Evolutionary conservation across 2,329 filamentous ascomycete genomes (phyloP).

Genomic region (Neophaeococcomyces aloes): DNA sequence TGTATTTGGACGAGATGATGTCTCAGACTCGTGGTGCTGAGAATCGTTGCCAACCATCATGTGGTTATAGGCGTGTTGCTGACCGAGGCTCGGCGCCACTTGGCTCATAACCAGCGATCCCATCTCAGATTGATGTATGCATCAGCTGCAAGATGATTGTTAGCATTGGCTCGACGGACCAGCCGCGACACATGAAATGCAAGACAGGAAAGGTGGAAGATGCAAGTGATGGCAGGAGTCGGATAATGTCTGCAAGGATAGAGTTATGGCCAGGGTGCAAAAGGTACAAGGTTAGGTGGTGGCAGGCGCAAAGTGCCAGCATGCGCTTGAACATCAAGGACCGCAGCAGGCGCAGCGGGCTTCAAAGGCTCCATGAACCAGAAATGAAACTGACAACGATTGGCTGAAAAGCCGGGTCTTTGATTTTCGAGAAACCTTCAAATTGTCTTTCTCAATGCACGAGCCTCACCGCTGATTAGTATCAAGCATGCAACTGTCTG

Average conservation of each 20-base stretch:
- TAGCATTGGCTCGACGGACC: constrained; percentile 8
- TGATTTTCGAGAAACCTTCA: too few species aligned
- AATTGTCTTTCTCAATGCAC: too few species aligned
- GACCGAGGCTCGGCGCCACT: constrained; percentile 60
- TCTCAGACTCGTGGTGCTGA: constrained; percentile 15
- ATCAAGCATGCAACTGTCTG: too few species aligned
- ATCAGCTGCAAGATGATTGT: constrained; percentile 14
- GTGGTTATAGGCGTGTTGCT: constrained; percentile 48
- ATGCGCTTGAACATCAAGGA: constrained; percentile 1
- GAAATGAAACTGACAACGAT: too few species aligned
- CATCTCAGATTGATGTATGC: constrained; percentile 39
- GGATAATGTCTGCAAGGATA: neutral
- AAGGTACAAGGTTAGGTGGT: constrained; percentile 6
- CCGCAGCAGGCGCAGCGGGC: neutral
- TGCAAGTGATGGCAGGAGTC: neutral
- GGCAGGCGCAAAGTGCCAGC: constrained; percentile 4
- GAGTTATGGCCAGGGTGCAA: constrained; percentile 2
- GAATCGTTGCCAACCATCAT: constrained; percentile 51
- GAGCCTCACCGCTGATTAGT: too few species aligned
- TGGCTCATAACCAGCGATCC: constrained; percentile 55
- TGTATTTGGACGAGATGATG: neutral
- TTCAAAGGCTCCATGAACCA: neutral
- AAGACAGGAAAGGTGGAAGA: constrained; percentile 1
- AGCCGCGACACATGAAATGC: constrained; percentile 2
- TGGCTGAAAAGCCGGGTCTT: too few species aligned